Conservation (phyloP, 345 rosid species). For the Balakata baccata region DNA sequence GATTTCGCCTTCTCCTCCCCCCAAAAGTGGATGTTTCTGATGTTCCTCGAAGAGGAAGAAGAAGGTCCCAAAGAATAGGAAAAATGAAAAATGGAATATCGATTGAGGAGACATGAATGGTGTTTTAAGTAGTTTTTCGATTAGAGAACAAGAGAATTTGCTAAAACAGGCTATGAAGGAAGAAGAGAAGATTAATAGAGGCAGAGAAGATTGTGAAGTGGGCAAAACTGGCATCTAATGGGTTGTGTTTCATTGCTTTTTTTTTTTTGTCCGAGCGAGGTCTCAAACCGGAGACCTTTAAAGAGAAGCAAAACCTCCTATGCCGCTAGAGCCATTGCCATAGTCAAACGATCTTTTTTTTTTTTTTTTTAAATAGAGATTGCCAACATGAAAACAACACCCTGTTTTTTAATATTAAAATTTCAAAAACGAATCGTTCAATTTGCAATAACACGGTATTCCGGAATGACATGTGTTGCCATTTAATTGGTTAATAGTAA, state of each 20-base stretch:
- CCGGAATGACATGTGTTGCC: too few relatives aligned
- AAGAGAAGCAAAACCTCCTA: too few relatives aligned
- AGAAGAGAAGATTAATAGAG: slow-evolving; percentile 54
- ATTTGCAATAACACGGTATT: too few relatives aligned
- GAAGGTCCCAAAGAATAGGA: slow-evolving; percentile 14
- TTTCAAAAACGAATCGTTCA: too few relatives aligned
- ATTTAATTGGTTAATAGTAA: too few relatives aligned
- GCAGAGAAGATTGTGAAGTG: slow-evolving; percentile 62
- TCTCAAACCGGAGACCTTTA: too few relatives aligned
- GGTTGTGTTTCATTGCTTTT: slow-evolving; percentile 31
- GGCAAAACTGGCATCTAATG: slow-evolving; percentile 64
- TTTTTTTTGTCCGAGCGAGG: too few relatives aligned
- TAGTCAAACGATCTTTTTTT: too few relatives aligned
- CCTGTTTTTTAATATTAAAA: too few relatives aligned
- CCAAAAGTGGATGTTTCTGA: slow-evolving; percentile 54
- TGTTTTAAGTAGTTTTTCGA: slow-evolving; percentile 50
- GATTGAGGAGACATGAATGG: slow-evolving; percentile 31
- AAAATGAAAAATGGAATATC: slow-evolving; percentile 28
- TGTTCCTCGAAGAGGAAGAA: slow-evolving; percentile 54
- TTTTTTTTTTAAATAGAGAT: too few relatives aligned
- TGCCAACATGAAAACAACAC: too few relatives aligned
- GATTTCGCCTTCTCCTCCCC: slow-evolving; percentile 54
- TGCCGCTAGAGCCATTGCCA: too few relatives aligned
- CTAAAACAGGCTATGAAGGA: slow-evolving; percentile 60
- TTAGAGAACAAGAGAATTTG: slow-evolving; percentile 49